Conservation (phyloP, 352 stramenopile species). For the Pythium scleroteichum region DNA sequence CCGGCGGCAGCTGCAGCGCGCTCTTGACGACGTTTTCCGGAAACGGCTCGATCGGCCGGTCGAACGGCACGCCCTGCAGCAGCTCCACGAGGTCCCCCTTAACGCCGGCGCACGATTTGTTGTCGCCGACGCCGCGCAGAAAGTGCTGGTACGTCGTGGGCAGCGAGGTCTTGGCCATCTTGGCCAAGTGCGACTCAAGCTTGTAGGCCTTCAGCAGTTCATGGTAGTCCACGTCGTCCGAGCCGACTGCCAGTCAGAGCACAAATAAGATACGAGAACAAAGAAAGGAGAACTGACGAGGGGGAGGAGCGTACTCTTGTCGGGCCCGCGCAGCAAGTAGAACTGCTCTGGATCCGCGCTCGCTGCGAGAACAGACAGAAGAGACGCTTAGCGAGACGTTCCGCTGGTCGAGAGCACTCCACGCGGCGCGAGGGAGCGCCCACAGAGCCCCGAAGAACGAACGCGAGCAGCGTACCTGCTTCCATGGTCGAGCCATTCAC, state of each 20-base stretch:
- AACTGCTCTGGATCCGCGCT: constrained; percentile 43
- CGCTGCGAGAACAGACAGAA: constrained; percentile 17
- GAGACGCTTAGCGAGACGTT: neutral
- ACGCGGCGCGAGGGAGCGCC: neutral
- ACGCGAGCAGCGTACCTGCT: constrained; percentile 6
- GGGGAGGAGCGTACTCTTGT: constrained; percentile 49
- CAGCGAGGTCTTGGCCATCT: constrained; percentile 61
- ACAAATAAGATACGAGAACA: neutral
- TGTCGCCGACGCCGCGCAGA: constrained; percentile 63
- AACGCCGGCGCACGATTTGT: constrained; percentile 30
- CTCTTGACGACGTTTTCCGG: constrained; percentile 73
- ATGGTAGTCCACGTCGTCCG: constrained; percentile 58
- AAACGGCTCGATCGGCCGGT: constrained; percentile 75
- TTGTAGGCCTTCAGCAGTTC: constrained; percentile 70
- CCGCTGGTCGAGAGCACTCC: neutral
- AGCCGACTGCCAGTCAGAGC: constrained; percentile 38
- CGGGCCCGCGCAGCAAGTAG: constrained; percentile 56
- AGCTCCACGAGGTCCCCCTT: constrained; percentile 62
- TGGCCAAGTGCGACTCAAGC: constrained; percentile 56
- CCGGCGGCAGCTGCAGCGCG: constrained; percentile 60
- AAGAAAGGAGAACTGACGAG: neutral
- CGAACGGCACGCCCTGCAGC: constrained; percentile 73
- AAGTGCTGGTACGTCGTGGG: constrained; percentile 74
- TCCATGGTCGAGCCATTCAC: constrained; percentile 11
- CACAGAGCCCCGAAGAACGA: neutral